A percentile compares a stretch with the other conserved stretches of the same genome.
phyloP scores from a whole-genome alignment of 75 land plant genomes.

The Chamaecyparis obtusa region DNA sequence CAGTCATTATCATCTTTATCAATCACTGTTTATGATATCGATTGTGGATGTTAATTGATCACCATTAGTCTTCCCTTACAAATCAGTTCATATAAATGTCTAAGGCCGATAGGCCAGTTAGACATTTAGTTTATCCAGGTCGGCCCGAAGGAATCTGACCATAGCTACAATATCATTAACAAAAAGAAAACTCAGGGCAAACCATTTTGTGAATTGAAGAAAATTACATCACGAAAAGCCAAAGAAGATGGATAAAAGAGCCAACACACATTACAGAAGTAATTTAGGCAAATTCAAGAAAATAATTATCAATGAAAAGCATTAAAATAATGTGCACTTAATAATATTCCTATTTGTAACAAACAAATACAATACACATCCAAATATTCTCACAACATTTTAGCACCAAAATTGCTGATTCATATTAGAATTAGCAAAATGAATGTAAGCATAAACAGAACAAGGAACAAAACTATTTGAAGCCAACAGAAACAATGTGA shows the following conservation, averaged over 20 bases:
- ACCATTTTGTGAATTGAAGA: neutral
- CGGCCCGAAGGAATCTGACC: too few species aligned
- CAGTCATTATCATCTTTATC: too few species aligned
- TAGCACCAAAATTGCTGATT: neutral
- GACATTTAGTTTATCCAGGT: too few species aligned
- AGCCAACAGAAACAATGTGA: neutral
- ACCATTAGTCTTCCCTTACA: too few species aligned
- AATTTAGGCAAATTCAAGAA: neutral
- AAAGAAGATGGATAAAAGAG: neutral
- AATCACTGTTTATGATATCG: too few species aligned
- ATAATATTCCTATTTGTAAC: neutral
- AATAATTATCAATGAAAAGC: neutral
- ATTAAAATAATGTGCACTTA: neutral
- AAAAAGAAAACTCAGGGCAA: neutral
- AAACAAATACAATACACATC: neutral
- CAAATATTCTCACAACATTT: neutral
- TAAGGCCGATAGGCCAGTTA: too few species aligned
- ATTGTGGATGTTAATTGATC: too few species aligned
- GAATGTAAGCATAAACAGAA: neutral
- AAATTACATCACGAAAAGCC: neutral
- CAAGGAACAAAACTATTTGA: neutral
- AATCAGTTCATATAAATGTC: too few species aligned
- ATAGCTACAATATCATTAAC: too few species aligned
- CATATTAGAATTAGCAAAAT: neutral
- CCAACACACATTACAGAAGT: neutral